phyloP scores from a whole-genome alignment of 768 basidiomycete genomes.

The Clitopilus passeckerianus region DNA sequence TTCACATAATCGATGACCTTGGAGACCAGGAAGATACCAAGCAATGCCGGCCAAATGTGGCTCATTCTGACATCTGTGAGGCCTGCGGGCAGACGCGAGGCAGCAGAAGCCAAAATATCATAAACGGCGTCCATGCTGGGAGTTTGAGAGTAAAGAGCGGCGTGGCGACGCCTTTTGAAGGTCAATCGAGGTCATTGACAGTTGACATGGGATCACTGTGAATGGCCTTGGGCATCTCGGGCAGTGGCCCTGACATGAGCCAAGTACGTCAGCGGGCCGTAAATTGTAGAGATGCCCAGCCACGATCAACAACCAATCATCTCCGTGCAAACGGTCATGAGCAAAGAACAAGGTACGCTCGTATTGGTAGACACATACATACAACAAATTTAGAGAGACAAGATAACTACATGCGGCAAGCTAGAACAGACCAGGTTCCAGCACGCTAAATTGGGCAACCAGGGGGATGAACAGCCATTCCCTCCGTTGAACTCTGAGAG shows the following conservation, averaged over 20 bases:
- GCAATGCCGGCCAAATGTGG: neutral
- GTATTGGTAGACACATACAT: too few relatives aligned
- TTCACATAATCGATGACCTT: conserved; percentile 23
- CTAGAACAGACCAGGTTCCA: too few relatives aligned
- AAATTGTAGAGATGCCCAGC: neutral
- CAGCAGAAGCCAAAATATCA: neutral
- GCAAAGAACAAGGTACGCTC: neutral
- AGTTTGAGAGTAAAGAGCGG: neutral
- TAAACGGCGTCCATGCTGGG: neutral
- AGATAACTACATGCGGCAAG: too few relatives aligned
- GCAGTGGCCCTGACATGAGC: neutral
- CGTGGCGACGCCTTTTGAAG: neutral
- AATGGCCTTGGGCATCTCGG: neutral
- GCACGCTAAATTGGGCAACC: too few relatives aligned
- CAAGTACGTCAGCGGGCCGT: neutral
- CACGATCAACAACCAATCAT: neutral
- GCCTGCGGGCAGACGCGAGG: neutral
- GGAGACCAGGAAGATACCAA: conserved; percentile 19
- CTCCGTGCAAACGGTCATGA: neutral
- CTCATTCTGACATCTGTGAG: neutral
- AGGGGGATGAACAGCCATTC: too few relatives aligned
- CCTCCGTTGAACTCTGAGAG: too few relatives aligned
- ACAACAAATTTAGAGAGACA: too few relatives aligned
- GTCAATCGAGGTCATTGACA: neutral
- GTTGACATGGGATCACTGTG: neutral